These are phyloP conservation scores for Warburgia ugandensis DNA, from an alignment of 164 flowering plant species.

Conservation along the genomic window DNA sequence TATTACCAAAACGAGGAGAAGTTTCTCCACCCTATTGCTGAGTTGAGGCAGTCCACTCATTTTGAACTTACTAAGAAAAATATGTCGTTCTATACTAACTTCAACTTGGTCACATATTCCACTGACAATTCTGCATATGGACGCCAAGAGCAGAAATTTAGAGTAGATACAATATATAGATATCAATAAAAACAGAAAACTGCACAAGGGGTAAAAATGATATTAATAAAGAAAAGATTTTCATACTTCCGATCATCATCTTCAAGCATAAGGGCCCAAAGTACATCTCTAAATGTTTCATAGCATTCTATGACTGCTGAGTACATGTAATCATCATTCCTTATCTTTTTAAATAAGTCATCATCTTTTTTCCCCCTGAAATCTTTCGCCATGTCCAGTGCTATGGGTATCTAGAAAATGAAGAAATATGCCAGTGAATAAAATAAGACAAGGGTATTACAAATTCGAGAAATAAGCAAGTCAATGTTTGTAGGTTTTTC, in stretches of 20 bases:
- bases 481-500: too few species aligned
- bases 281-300: constrained; percentile 61
- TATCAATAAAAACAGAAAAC: neutral
- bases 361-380: constrained; percentile 63
- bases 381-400: constrained; percentile 97
- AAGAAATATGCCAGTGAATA: constrained; percentile 3
- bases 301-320: constrained; percentile 90
- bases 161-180: neutral
- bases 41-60: constrained; percentile 76
- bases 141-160: neutral
- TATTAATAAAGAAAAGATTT: constrained; percentile 2
- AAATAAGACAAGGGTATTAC: neutral
- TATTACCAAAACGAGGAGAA: constrained; percentile 60
- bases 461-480: too few species aligned
- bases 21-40: constrained; percentile 71
- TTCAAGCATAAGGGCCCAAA: constrained; percentile 50
- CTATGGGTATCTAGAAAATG: constrained; percentile 75
- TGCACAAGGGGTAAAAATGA: neutral
- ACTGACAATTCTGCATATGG: constrained; percentile 39
- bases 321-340: constrained; percentile 63
- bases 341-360: constrained; percentile 72
- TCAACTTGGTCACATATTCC: constrained; percentile 56
- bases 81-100: constrained; percentile 30
- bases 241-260: constrained; percentile 53
- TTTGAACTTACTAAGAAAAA: constrained; percentile 52